Conservation (phyloP, 768 basidiomycete genomes). For the Suillus americanus region DNA sequence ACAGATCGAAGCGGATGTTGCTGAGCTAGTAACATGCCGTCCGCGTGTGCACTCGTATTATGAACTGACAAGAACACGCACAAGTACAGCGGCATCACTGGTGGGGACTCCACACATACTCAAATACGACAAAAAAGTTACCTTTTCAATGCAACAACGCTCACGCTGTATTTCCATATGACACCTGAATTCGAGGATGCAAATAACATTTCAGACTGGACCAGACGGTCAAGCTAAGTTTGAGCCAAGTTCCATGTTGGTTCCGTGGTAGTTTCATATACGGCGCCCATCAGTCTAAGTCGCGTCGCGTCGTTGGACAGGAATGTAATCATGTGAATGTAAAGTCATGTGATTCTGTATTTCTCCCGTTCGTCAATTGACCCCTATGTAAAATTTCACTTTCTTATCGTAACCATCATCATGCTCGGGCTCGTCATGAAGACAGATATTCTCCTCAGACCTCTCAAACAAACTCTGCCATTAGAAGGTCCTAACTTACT, state of each 20-base stretch:
- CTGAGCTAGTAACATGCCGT: not conserved
- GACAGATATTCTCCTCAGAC: not conserved
- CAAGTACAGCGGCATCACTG: no score
- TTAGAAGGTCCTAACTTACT: not conserved
- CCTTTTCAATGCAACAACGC: not conserved
- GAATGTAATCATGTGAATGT: not conserved
- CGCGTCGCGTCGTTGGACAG: not conserved
- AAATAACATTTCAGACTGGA: no score
- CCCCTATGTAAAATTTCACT: not conserved
- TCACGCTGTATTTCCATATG: not conserved
- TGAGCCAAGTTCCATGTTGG: no score
- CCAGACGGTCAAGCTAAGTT: not conserved
- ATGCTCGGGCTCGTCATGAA: not conserved
- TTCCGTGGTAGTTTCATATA: no score
- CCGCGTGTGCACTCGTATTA: not conserved
- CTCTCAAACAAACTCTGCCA: not conserved
- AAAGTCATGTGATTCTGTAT: not conserved
- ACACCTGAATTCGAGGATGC: no score
- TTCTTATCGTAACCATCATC: not conserved
- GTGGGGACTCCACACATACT: no score
- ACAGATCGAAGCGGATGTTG: not conserved
- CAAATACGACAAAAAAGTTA: no score
- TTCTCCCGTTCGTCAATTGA: not conserved
- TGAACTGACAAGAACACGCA: no score
- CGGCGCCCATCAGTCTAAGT: not conserved